Conservation (phyloP, 2,329 filamentous ascomycete species). For the Daldinia eschscholtzii region DNA sequence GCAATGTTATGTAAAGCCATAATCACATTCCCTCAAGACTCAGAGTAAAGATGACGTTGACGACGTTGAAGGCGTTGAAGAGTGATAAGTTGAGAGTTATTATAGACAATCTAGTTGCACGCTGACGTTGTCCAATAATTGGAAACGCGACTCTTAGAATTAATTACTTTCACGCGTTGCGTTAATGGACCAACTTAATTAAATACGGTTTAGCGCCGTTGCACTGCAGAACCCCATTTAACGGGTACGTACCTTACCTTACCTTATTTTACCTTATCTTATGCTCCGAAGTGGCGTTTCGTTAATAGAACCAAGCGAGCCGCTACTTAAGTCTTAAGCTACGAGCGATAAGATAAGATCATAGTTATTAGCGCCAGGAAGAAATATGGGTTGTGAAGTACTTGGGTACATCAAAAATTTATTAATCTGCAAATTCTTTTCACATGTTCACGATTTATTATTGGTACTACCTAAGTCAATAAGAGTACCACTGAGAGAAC, state of each 20-base stretch:
- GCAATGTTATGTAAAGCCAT: background rate
- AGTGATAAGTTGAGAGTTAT: background rate
- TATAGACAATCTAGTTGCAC: background rate
- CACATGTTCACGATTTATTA: conserved; percentile 1
- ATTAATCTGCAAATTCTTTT: conserved; percentile 17
- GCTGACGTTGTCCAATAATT: conserved; percentile 3
- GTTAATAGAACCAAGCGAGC: too few relatives aligned
- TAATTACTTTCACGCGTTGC: conserved; percentile 35
- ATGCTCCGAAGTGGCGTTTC: too few relatives aligned
- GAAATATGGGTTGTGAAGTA: background rate
- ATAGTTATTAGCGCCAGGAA: too few relatives aligned
- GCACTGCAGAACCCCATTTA: background rate
- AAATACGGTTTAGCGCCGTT: conserved; percentile 9
- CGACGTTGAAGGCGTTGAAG: too few relatives aligned
- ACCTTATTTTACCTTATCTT: too few relatives aligned
- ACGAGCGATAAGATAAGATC: too few relatives aligned
- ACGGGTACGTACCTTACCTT: too few relatives aligned
- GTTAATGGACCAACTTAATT: conserved; percentile 27
- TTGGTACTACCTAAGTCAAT: background rate
- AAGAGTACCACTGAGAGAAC: background rate
- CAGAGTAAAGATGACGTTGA: background rate
- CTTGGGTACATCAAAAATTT: conserved; percentile 19
- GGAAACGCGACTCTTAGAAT: conserved; percentile 27
- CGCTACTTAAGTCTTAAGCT: too few relatives aligned
- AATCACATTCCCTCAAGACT: background rate